Evolutionary conservation across 192 early-diverging fungal species (phyloP).

Genomic region (Linnemannia hyalina): DNA sequence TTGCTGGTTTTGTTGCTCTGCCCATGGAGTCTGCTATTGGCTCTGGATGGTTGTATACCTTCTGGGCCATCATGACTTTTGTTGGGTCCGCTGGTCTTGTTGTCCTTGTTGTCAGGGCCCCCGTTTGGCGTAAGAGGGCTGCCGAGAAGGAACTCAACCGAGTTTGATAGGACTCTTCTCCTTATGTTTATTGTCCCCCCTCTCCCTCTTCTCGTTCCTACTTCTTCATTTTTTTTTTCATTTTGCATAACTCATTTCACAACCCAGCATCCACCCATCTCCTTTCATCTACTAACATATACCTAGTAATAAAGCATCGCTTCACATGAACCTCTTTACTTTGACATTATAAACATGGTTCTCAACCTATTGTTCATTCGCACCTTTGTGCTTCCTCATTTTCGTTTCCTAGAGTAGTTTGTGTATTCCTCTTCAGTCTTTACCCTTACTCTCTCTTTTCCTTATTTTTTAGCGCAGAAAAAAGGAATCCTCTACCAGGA

Average conservation of each 20-base stretch:
- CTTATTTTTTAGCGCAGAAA: too few relatives aligned
- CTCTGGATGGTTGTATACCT: slow-evolving; percentile 46
- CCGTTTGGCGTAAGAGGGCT: slow-evolving; percentile 28
- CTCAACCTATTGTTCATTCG: too few relatives aligned
- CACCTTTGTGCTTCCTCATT: too few relatives aligned
- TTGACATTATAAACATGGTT: too few relatives aligned
- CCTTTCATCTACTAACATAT: neutral
- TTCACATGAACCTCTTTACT: too few relatives aligned
- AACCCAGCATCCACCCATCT: neutral
- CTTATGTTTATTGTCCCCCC: neutral
- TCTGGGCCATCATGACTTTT: slow-evolving; percentile 40
- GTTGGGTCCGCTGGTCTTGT: slow-evolving; percentile 19
- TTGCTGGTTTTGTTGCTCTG: slow-evolving; percentile 33
- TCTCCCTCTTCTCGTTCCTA: neutral
- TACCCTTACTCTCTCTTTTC: too few relatives aligned
- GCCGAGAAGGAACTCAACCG: slow-evolving; percentile 34
- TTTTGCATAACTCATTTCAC: neutral
- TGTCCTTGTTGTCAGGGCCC: slow-evolving; percentile 26
- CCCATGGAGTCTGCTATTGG: slow-evolving; percentile 31
- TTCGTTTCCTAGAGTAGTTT: too few relatives aligned
- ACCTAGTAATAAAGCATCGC: neutral
- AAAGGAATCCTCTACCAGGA: too few relatives aligned
- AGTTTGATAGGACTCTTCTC: neutral
- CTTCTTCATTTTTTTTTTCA: neutral
- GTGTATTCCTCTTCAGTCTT: too few relatives aligned